A percentile compares a stretch with the other conserved stretches of the same genome.
Conservation (phyloP, 345 rosid genomes). For the Hibiscus syriacus region DNA sequence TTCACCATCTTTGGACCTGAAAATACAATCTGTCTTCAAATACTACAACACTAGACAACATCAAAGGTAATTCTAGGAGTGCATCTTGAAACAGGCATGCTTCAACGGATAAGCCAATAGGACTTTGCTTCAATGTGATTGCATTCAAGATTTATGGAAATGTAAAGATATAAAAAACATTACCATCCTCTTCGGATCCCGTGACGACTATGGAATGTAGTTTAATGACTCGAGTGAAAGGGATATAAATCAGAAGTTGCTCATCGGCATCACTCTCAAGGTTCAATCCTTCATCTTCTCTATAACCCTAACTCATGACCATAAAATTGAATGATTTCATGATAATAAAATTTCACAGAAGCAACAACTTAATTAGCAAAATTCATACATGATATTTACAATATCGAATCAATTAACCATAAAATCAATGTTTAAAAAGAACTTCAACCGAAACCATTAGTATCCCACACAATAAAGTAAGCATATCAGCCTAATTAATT, state of each 20-base stretch:
- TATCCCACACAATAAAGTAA: background rate
- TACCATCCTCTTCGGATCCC: slow-evolving; percentile 97
- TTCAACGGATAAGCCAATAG: background rate
- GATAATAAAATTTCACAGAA: background rate
- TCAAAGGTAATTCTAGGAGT: background rate
- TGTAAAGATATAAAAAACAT: background rate
- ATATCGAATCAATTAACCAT: background rate
- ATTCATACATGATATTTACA: background rate
- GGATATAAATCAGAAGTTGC: slow-evolving; percentile 80
- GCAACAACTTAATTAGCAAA: background rate
- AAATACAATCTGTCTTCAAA: slow-evolving; percentile 24
- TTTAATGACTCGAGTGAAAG: slow-evolving; percentile 86
- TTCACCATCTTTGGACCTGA: slow-evolving; percentile 90
- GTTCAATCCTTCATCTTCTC: slow-evolving; percentile 87
- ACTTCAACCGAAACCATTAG: background rate
- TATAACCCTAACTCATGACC: slow-evolving; percentile 56
- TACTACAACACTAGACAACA: slow-evolving; percentile 3
- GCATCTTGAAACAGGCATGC: background rate
- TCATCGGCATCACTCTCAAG: slow-evolving; percentile 96
- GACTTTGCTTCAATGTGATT: background rate
- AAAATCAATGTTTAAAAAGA: background rate
- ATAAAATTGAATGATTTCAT: background rate
- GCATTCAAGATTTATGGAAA: background rate
- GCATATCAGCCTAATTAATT: background rate
- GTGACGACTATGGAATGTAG: slow-evolving; percentile 60